Evolutionary conservation across 805 yeast species (phyloP).

Genomic region (Torulaspora microellipsoides): DNA sequence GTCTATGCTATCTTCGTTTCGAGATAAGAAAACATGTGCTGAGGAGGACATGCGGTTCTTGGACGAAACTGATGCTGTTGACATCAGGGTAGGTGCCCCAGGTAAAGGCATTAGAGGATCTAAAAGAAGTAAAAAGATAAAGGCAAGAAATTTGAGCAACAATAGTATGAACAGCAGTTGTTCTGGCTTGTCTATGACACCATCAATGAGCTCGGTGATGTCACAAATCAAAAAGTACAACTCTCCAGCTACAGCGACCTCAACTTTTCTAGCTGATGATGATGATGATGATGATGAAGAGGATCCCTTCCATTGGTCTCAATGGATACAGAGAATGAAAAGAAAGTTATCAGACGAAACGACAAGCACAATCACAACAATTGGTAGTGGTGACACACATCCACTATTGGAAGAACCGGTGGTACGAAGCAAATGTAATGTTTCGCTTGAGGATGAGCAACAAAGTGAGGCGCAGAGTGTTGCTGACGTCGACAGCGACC

Average conservation of each 20-base stretch:
- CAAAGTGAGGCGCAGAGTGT: not conserved
- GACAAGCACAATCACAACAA: constrained; percentile 3
- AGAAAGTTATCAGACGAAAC: constrained; percentile 11
- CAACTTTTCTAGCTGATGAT: not conserved
- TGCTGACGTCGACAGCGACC: not conserved
- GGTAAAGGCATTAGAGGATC: not conserved
- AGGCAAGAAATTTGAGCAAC: too few species aligned
- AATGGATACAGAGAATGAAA: constrained; percentile 6
- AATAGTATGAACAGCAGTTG: not conserved
- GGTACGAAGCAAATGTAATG: not conserved
- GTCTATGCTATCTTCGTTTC: not conserved
- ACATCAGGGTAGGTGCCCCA: not conserved
- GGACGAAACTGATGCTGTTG: not conserved
- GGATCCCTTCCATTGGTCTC: constrained; percentile 3
- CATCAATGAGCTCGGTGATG: constrained; percentile 27
- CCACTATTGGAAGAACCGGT: constrained; percentile 8
- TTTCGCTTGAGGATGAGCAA: too few species aligned
- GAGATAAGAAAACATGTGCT: not conserved
- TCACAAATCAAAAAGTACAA: constrained; percentile 18
- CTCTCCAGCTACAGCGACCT: not conserved
- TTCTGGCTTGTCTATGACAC: constrained; percentile 14
- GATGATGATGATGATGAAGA: constrained; percentile 3
- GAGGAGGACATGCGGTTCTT: too few species aligned
- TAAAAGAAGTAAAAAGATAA: not conserved
- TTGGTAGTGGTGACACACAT: constrained; percentile 7